Base-by-base conservation (phyloP, 768 basidiomycete species). In the Fistulinella prunicolor region DNA sequence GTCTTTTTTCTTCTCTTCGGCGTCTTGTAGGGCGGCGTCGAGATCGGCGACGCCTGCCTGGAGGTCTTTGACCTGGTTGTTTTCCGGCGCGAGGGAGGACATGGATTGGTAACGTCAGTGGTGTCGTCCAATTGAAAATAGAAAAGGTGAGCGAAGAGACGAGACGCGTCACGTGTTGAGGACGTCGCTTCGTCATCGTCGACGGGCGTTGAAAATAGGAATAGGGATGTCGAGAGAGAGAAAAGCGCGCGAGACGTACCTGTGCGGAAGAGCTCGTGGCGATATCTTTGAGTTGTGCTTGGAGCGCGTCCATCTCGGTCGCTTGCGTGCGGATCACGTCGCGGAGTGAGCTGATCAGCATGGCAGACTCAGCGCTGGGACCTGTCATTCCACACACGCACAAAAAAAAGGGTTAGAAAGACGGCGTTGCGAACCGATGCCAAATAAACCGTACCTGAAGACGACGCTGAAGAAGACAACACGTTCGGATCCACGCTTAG, bases 291-390 rank as follows among this genome's bases (percentile, higher is more conserved):
- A 94, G 70, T 52, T 82, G 75, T 12, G 65, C 73, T 54, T 88
- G 80, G 51, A 94, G 69, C 21, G 63, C 56, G 36, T 88, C 88
- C 35, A 94, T 82, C 63, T 95, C 89, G 47, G 79, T 70, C n/a
- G 84, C 79, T 62, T 97, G 94, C 32, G 79, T 81, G 32, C 81
- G 80, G 53, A 98, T 85, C 44, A 88, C 85, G 35, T 89, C 87
- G 26, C 90, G 82, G 49, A 98, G 74, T 6, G 91, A 92, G 16
- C 81, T 76, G 54, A 97, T 84, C 32, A 98, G 72, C 70, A 89
- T 85, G 10, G 83, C 78, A 2, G 85, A 80, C 63, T 96, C 93
- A 1, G 84, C 79, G 59, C 78, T 86, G 59, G 80, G 82, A 4
- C 82, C 84, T 82, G 59, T 44, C 12, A 12, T 23, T 29, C 42